Base-by-base conservation (phyloP, 352 stramenopile genomes). In the Plasmopara muralis region DNA sequence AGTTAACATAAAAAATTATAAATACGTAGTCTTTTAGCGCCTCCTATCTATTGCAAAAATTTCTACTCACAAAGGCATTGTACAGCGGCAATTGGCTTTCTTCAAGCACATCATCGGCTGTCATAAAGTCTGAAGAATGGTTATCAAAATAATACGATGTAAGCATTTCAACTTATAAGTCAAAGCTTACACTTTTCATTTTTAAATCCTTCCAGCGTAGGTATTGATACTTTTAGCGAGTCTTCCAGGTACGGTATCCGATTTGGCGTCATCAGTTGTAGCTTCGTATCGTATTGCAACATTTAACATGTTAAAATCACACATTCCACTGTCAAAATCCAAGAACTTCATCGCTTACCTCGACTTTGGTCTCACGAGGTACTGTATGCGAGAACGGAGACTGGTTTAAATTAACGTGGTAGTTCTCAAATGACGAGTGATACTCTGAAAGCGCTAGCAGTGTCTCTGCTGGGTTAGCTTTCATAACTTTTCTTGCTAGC, bases 201-300 rank as follows among this genome's bases (percentile, higher is more conserved):
- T 41, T 87, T 74, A 51, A 93, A 89, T 6, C 83, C 79, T 67
- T 93, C 79, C 33, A 89, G 50, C 4, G 80, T 90, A 12, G 73
- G 62, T 49, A 93, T 93, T 6, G 65, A 75, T n/a, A 89, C 66
- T 1, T 69, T 74, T 1, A 93, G 54, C n/a, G 74, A 71, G 62
- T 83, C 72, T 54, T 89, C 83, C 16, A 93, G 87, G 47, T 89
- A 93, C n/a, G 83, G 83, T 29, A 93, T 93, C 30, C 83, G 77
- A 54, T 90, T 88, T 3, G 80, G 83, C 10, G 83, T 93, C 72
- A 93, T 89, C 70, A 93, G 90, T 79, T 93, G 83, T 0, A 93
- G 64, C 79, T 93, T 52, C 1, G 15, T 53, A 12, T 1, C 10
- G 31, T 12, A 35, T 35, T 35, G 31, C 10, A 12, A 10, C 40